Conservation (phyloP, 2,329 filamentous ascomycete species). For the Xylaria sp. region DNA sequence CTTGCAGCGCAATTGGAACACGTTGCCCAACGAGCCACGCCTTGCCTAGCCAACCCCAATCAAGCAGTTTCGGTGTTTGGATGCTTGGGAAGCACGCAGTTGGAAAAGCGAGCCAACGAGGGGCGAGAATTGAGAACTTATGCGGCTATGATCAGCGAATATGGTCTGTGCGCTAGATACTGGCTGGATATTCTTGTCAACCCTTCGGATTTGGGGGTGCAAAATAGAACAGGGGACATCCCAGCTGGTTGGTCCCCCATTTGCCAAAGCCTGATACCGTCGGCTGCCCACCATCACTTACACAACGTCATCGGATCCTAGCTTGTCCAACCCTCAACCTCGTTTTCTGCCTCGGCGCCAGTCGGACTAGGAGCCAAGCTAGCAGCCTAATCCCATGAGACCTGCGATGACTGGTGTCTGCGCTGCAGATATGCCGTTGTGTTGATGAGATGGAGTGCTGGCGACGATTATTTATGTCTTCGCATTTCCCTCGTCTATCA, state of each 20-base stretch:
- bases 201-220: not conserved
- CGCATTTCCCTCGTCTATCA: constrained; percentile 9
- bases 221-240: constrained; percentile 19
- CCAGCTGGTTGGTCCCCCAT: constrained; percentile 32
- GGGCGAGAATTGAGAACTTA: constrained; percentile 30
- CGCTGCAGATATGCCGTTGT: constrained; percentile 36
- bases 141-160: constrained; percentile 29
- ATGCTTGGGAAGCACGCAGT: constrained; percentile 16
- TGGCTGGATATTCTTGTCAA: not conserved
- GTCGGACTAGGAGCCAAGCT: constrained; percentile 14
- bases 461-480: constrained; percentile 25
- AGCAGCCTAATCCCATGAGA: constrained; percentile 30
- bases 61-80: constrained; percentile 18
- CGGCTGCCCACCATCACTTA: constrained; percentile 34
- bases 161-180: constrained; percentile 24
- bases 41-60: constrained; percentile 25
- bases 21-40: constrained; percentile 37
- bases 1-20: constrained; percentile 35
- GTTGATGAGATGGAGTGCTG: constrained; percentile 17
- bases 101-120: constrained; percentile 27
- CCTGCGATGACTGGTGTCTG: constrained; percentile 34
- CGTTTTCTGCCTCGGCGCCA: constrained; percentile 24
- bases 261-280: constrained; percentile 36
- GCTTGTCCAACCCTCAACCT: constrained; percentile 33
- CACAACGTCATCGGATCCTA: constrained; percentile 38